Evolutionary conservation across 2,329 filamentous ascomycete species (phyloP), one percentile per base, ranked within the genome.

Genomic region (Pseudogymnoascus sp.): DNA sequence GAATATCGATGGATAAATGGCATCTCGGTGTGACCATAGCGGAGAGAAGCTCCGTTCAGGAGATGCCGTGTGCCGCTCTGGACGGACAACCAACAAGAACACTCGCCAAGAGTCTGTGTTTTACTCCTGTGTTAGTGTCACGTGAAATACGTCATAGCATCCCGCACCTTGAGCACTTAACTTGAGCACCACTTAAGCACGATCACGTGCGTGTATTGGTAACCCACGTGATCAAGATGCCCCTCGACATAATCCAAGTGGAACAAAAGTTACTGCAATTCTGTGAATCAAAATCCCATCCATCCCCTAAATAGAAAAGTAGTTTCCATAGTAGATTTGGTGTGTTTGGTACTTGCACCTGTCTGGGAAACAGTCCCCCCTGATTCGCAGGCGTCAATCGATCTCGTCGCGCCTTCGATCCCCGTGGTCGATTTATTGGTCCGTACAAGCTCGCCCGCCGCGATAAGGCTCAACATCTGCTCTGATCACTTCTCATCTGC

Each of bases 391-490:
- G 43, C 43, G 43, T 50, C 43, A 50, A 50, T 50, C 24, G 24
- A 50, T 50, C 43, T 50, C 43, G 43, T 50, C 43, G 43, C 24
- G 43, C 43, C 22, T 28, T 50, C 16, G 12, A 28, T 50, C 43
- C 43, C 43, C 43, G 43, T 50, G 43, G 43, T 50, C 24, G 43
- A 50, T 50, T 50, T 50, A 50, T 50, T 50, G 43, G 43, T 50
- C 43, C 43, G 43, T 16, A 50, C 43, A 50, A 28, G 24, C 14
- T 24, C 7, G 6, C 43, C 43, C 24, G 14, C 22, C 14, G 12
- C 24, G 24, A 50, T 50, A 50, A 50, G 43, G 7, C 14, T 14
- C 43, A 28, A 26, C 43, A 50, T 28, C 43, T 26, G 24, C 43
- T 50, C 43, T 50, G 24, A 50, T 50, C 24, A 50, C 43, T 50